Base-by-base conservation (phyloP, 2,329 filamentous ascomycete genomes). In the Hypomyces rosellus region DNA sequence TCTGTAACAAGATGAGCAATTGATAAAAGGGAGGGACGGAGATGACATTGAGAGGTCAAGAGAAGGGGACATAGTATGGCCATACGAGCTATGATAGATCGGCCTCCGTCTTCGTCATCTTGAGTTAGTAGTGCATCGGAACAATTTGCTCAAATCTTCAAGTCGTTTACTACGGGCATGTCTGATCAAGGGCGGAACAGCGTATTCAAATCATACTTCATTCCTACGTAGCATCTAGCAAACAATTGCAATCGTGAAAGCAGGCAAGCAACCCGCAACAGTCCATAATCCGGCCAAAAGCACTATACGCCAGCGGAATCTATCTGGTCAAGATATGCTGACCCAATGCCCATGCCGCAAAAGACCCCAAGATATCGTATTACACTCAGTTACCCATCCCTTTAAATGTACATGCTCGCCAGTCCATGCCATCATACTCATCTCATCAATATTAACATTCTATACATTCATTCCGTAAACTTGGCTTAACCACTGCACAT, bases 401-500 rank as follows among this genome's bases (percentile, higher is more conserved):
- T 30, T 30, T 30, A 30, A 30, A 30, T 30, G 25, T 30, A 30
- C 25, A 30, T 30, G 25, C 13, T 42, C 6, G 20, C 20, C 15
- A 25, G 18, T 42, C 20, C 40, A 42, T 42, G 40, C 15, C 20
- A 34, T 64, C 56, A 53, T 66, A 50, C 51, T 58, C 54, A 56
- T 61, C 61, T 67, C 61, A 55, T 65, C 57, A 59, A 54, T 56
- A 42, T 51, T 67, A 62, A 63, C 36, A 38, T 38, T 38, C 36
- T 4, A 38, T 6, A 38, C 16, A 7, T 16, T 38, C 16, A 38
- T 38, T n/a, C 50, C 36, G 22, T 22, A 5, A 13, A 15, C 6
- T 33, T 30, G 34, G 12, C 45, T 69, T 80, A 97, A 75, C 91
- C 92, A 72, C 89, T 95, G 84, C 93, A 99, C 93, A 99, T 97